Evolutionary conservation across 495 filamentous ascomycete genomes (phyloP), one percentile per base, ranked within the genome.

Genomic region (Thozetella sp.): DNA sequence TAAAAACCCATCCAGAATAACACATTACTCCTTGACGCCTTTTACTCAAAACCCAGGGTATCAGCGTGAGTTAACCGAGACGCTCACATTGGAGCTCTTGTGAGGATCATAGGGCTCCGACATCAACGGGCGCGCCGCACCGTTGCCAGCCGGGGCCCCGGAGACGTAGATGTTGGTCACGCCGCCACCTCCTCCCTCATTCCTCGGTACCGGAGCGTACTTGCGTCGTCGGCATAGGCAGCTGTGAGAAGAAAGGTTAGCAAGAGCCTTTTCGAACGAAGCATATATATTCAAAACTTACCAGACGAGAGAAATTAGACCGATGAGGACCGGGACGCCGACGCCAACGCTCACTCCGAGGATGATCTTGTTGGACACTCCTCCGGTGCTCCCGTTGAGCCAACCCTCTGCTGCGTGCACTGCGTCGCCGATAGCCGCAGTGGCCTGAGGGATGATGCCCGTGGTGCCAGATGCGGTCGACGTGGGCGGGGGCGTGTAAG

Each of bases 301-400:
- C 78, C 66, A 67, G 55, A 68, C 51, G 40, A 65, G 71, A 15
- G 61, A 51, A 55, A 70, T 46, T 37, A 77, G 40, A n/a, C 58
- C 69, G 3, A 65, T 61, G 15, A 81, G 51, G 26, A 69, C 65
- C 2, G 76, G 76, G 25, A 79, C 71, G 9, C 77, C 77, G 24
- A 80, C 48, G 10, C 79, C 79, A 23, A 82, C 71, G 51, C 68
- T 68, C 3, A 80, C 61, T 0, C 79, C 77, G 54, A 82, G 72
- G 51, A 80, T 73, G 30, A 80, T 43, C 56, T 72, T 72, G 27
- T 68, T 74, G 34, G 66, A 67, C 20, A 66, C 64, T n/a, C 70
- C 66, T 24, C 54, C 13, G 24, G 56, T 58, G 43, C 20, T 30
- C 20, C 53, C 23, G n/a, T 55, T 25, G 23, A 55, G n/a, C 53